phyloP scores from a whole-genome alignment of 441 rosid genomes.

The Lepidium campestre region DNA sequence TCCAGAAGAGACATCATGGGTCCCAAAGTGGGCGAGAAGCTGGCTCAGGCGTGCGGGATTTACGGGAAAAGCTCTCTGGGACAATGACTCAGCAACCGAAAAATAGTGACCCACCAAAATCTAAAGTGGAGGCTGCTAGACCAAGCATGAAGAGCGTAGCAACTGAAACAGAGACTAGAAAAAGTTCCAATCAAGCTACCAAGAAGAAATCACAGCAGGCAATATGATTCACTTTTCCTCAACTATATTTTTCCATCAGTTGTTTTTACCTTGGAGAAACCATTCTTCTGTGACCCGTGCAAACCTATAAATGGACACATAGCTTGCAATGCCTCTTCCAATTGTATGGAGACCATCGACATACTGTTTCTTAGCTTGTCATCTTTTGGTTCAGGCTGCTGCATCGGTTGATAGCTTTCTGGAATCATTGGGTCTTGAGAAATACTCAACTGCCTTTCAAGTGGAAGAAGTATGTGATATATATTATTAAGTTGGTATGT shows the following conservation, averaged over 20 bases:
- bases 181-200: conserved; percentile 36
- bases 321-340: not conserved
- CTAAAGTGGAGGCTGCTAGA: conserved; percentile 49
- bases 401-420: conserved; percentile 71
- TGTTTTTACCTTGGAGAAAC: not conserved
- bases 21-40: conserved; percentile 53
- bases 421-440: conserved; percentile 87
- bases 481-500: not conserved
- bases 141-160: conserved; percentile 53
- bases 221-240: conserved; percentile 34
- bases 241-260: not conserved
- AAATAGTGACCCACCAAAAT: conserved; percentile 57
- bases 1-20: conserved; percentile 57
- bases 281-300: conserved; percentile 3
- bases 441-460: conserved; percentile 80
- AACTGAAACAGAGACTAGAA: conserved; percentile 57
- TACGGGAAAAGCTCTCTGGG: conserved; percentile 92
- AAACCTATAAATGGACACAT: not conserved
- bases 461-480: conserved; percentile 76
- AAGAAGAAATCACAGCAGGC: conserved; percentile 65
- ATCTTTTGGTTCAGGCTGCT: conserved; percentile 53
- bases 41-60: conserved; percentile 55
- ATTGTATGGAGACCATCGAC: not conserved
- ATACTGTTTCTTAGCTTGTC: conserved; percentile 20
- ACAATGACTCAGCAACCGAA: conserved; percentile 50